Base-by-base conservation (phyloP, 2,329 filamentous ascomycete genomes). In the Aurifilum marmelostoma region DNA sequence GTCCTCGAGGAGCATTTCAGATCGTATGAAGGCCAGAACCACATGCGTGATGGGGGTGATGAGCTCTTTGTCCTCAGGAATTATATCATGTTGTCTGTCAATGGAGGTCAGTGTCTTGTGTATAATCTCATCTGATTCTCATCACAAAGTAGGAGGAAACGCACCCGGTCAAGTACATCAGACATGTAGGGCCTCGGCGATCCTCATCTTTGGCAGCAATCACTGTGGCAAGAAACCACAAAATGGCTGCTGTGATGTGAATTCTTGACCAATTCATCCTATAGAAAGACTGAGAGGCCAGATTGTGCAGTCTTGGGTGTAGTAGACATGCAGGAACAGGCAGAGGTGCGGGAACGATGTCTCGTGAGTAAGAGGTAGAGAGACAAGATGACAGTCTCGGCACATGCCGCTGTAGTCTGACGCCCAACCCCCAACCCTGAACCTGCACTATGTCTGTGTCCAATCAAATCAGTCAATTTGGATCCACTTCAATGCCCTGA, bases 21-120 rank as follows among this genome's bases (percentile, higher is more conserved):
- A 85, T 18, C 77, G 79, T 82, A 89, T 84, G 71, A 89, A 89
- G 1, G 88, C 87, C 24, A 89, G 76, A 14, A 84, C 81, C 14
- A 89, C 84, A 73, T 89, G 87, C 0, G 86, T 87, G n/a, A 89
- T 80, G 24, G 67, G 67, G 24, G 81, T 75, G 29, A 75, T 66
- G 0, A 83, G 77, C 58, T 83, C 77, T 2, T 78, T 70, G 8
- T 75, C 63, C 1, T 71, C 63, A 0, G 84, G 85, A 12, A 82
- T 74, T 2, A 82, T 72, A 41, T 80, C 77, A 72, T 87, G 85
- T 71, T 87, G 84, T 3, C 84, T 87, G 67, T 24, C 16, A 4
- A 16, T 14, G n/a, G 54, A 61, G 16, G 32, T 71, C 47, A 66
- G 21, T 27, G 7, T 29, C 12, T 7, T 18, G 27, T 18, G 27